These are phyloP conservation scores for Chlamydomonas sp. DNA, from an alignment of 139 green algal species.

Conservation along the genomic window DNA sequence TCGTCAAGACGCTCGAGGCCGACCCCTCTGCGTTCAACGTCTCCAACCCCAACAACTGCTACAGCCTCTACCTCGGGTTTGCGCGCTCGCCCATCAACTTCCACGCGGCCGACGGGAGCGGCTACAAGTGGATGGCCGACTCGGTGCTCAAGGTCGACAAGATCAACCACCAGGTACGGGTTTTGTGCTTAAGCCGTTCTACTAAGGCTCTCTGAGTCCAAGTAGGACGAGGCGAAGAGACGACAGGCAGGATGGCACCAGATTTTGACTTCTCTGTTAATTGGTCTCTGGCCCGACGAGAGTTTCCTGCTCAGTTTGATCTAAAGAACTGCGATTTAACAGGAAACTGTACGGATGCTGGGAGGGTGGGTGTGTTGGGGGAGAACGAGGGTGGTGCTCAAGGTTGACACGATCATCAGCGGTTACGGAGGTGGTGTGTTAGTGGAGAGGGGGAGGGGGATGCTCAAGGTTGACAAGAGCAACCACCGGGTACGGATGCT, in stretches of 20 bases:
- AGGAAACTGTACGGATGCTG: too few species aligned
- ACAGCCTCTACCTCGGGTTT: conserved; percentile 74
- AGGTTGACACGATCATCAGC: too few species aligned
- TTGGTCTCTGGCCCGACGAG: not conserved
- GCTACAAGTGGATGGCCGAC: conserved; percentile 91
- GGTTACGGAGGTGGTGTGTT: not conserved
- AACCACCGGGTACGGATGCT: conserved; percentile 1
- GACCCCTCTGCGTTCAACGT: conserved; percentile 85
- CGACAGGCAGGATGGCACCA: too few species aligned
- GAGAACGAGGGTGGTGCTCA: too few species aligned
- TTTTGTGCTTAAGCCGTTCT: not conserved
- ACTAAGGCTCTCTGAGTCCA: too few species aligned
- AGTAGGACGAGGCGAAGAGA: too few species aligned
- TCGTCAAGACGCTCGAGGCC: conserved; percentile 63
- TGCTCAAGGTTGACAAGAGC: not conserved
- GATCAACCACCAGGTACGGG: conserved; percentile 76
- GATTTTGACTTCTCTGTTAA: too few species aligned
- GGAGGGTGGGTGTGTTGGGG: too few species aligned
- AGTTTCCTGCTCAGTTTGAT: not conserved
- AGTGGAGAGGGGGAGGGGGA: not conserved
- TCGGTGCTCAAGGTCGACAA: conserved; percentile 75
- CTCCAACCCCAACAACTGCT: conserved; percentile 90
- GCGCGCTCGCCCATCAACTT: conserved; percentile 83
- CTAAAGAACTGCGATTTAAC: too few species aligned
- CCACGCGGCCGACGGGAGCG: conserved; percentile 85